Evolutionary conservation across 306 rosid species (phyloP).

Genomic region (Quillaja saponaria): DNA sequence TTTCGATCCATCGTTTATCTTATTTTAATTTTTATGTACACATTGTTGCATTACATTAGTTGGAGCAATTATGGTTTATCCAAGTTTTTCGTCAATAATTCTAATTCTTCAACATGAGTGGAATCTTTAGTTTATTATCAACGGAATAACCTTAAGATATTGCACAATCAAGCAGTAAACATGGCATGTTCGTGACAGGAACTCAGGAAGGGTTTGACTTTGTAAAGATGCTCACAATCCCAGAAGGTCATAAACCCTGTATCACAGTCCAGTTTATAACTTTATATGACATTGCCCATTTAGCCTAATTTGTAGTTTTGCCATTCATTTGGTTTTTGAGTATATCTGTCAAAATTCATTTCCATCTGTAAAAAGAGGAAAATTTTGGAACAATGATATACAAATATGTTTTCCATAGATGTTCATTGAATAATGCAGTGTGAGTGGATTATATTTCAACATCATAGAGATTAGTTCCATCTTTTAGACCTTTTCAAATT

Average conservation of each 20-base stretch:
- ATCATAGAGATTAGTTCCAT: constrained; percentile 14
- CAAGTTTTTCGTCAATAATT: background rate
- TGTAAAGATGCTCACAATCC: constrained; percentile 23
- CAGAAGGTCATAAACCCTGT: constrained; percentile 6
- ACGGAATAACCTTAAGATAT: no score
- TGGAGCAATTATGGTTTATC: background rate
- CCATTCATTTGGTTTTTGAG: background rate
- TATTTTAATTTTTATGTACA: background rate
- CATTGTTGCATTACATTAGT: background rate
- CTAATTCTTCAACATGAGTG: constrained; percentile 10
- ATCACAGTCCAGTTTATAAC: background rate
- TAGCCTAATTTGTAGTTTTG: background rate
- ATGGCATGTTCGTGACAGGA: constrained; percentile 6
- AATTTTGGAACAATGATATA: background rate
- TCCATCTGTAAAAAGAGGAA: background rate
- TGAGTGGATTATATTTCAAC: background rate
- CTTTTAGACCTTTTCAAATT: constrained; percentile 17
- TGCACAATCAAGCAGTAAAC: background rate
- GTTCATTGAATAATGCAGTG: constrained; percentile 11
- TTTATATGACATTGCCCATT: constrained; percentile 14
- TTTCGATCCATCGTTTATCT: background rate
- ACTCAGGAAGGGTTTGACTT: constrained; percentile 12
- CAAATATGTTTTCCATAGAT: background rate
- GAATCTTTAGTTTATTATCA: constrained; percentile 15
- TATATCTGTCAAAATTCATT: background rate